Evolutionary conservation across 2,329 filamentous ascomycete species (phyloP).

Genomic region (Penicillium sp.): DNA sequence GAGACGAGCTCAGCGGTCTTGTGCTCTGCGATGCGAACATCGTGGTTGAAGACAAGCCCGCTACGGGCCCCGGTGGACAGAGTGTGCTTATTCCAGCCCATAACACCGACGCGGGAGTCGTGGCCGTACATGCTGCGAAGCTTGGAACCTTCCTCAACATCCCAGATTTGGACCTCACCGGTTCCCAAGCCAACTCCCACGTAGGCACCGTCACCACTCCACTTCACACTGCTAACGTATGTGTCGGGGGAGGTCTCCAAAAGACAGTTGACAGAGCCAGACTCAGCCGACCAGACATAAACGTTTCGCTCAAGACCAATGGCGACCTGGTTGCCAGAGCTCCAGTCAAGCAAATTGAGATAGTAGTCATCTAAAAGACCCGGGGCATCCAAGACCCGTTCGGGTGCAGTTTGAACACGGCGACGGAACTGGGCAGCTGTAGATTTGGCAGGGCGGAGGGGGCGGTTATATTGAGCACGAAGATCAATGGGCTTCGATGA

Average conservation of each 20-base stretch:
- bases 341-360: conserved; percentile 98
- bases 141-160: conserved; percentile 90
- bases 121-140: conserved; percentile 98
- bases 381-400: conserved; percentile 92
- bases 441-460: conserved; percentile 72
- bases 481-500: conserved; percentile 98
- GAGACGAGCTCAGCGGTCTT: conserved; percentile 96
- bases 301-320: conserved; percentile 96
- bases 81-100: conserved; percentile 99
- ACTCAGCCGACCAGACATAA: conserved; percentile 97
- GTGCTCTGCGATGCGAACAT: conserved; percentile 95
- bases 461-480: conserved; percentile 95
- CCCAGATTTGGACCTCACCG: conserved; percentile 98
- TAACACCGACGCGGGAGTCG: conserved; percentile 92
- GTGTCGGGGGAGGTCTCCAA: conserved; percentile 86
- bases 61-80: conserved; percentile 92
- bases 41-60: conserved; percentile 96
- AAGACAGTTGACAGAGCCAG: conserved; percentile 82
- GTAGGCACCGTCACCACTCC: conserved; percentile 95
- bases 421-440: conserved; percentile 82
- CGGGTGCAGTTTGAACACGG: conserved; percentile 88
- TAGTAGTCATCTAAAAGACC: conserved; percentile 98
- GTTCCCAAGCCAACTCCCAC: conserved; percentile 92
- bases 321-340: conserved; percentile 93
- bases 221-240: conserved; percentile 97